Conservation (phyloP, 805 yeast species). For the Barnettozyma sucrosica region DNA sequence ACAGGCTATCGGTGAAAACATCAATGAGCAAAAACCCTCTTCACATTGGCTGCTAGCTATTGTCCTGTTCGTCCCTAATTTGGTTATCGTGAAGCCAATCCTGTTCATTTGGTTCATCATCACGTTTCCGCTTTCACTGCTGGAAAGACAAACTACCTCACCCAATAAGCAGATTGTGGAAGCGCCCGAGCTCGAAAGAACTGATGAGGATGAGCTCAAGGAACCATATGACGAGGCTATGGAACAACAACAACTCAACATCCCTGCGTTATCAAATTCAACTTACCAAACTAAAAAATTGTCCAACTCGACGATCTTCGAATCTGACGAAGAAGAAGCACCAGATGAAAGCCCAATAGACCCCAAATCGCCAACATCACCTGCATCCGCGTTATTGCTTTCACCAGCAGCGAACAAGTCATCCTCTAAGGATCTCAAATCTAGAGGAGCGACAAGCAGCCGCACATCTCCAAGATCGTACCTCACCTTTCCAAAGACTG, state of each 20-base stretch:
- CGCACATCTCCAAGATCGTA: slow-evolving; percentile 6
- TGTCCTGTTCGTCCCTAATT: slow-evolving; percentile 43
- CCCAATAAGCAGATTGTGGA: background rate
- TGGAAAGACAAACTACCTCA: slow-evolving; percentile 24
- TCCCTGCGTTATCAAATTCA: background rate
- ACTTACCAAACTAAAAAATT: background rate
- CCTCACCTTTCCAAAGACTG: slow-evolving; percentile 32
- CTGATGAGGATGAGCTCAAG: slow-evolving; percentile 4
- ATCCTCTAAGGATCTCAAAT: background rate
- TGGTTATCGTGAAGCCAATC: slow-evolving; percentile 48
- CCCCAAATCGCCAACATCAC: slow-evolving; percentile 23
- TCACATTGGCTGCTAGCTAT: slow-evolving; percentile 19
- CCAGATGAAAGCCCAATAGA: slow-evolving; percentile 9
- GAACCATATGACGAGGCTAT: slow-evolving; percentile 4
- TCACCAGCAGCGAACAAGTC: slow-evolving; percentile 20
- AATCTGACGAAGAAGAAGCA: slow-evolving; percentile 19
- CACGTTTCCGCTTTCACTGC: slow-evolving; percentile 48
- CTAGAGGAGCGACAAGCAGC: background rate
- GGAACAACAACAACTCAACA: background rate
- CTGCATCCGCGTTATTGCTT: slow-evolving; percentile 15
- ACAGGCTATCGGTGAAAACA: background rate
- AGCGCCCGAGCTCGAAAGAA: background rate
- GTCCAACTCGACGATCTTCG: slow-evolving; percentile 15
- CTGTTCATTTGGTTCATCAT: slow-evolving; percentile 43
- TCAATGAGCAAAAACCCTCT: slow-evolving; percentile 8